Evolutionary conservation across 257 asterid genomes (phyloP).

Genomic region (Nyctanthes arbortristis): DNA sequence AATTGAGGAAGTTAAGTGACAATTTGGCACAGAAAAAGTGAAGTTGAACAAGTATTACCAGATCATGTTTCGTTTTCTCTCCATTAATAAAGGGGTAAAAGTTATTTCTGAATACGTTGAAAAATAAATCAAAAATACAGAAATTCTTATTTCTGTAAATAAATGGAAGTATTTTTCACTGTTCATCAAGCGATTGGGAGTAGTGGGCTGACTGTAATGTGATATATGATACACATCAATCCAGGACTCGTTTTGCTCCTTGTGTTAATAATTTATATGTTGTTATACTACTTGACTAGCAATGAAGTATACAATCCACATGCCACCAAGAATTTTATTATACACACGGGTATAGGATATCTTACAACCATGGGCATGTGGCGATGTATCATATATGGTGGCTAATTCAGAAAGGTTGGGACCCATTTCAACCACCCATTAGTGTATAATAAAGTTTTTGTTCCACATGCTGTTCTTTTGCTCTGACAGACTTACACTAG

Average conservation of each 20-base stretch:
- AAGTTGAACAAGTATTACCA: background rate
- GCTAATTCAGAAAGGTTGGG: too few species aligned
- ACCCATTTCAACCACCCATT: too few species aligned
- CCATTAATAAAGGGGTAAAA: background rate
- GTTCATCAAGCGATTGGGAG: background rate
- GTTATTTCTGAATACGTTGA: background rate
- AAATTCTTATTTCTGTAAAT: background rate
- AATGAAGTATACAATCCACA: too few species aligned
- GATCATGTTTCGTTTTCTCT: background rate
- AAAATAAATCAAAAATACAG: background rate
- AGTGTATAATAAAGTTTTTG: too few species aligned
- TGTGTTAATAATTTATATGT: background rate
- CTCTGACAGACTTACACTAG: background rate
- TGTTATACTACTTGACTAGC: background rate
- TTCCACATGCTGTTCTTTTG: background rate
- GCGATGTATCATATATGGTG: too few species aligned
- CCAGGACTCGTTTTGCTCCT: background rate
- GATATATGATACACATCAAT: background rate
- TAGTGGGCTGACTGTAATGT: background rate
- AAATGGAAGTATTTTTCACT: background rate
- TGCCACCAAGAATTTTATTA: too few species aligned
- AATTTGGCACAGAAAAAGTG: background rate
- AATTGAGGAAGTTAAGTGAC: background rate
- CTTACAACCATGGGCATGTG: too few species aligned
- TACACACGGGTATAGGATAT: too few species aligned